These are phyloP conservation scores for Penicillium sp. DNA, from an alignment of 2,329 filamentous ascomycete species.

Conservation along the genomic window DNA sequence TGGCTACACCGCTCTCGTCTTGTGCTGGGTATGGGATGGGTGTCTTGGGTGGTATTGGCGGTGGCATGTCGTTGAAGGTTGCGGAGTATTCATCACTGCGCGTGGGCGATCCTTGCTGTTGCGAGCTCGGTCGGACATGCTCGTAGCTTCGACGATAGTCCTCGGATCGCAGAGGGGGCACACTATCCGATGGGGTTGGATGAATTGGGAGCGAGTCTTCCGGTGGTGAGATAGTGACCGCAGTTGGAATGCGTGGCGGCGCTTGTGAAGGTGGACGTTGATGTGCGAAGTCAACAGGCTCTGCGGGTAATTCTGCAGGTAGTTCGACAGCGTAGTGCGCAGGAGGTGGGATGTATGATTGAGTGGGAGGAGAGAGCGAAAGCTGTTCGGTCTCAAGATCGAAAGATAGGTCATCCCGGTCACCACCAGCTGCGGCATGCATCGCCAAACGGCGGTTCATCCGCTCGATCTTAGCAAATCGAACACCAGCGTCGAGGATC, in stretches of 20 bases:
- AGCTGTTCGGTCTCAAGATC: constrained; percentile 32
- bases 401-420: constrained; percentile 28
- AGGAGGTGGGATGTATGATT: constrained; percentile 40
- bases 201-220: constrained; percentile 32
- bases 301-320: constrained; percentile 61
- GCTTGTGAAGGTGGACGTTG: constrained; percentile 19
- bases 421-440: constrained; percentile 38
- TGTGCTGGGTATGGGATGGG: constrained; percentile 58
- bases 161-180: constrained; percentile 27
- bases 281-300: constrained; percentile 40
- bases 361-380: constrained; percentile 19
- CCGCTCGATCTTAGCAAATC: constrained; percentile 78
- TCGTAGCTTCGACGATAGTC: constrained; percentile 42
- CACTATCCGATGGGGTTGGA: constrained; percentile 30
- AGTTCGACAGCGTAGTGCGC: constrained; percentile 57
- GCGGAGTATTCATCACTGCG: constrained; percentile 37
- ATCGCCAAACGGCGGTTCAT: constrained; percentile 68
- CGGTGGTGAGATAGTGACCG: constrained; percentile 26
- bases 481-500: constrained; percentile 72
- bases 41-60: constrained; percentile 75
- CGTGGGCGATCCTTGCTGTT: constrained; percentile 33
- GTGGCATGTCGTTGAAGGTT: constrained; percentile 47
- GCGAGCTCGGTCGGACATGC: constrained; percentile 32
- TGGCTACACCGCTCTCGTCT: constrained; percentile 30
- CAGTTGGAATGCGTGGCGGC: constrained; percentile 14